Conservation (phyloP, 2,329 filamentous ascomycete species). For the Sclerotinia glacialis region DNA sequence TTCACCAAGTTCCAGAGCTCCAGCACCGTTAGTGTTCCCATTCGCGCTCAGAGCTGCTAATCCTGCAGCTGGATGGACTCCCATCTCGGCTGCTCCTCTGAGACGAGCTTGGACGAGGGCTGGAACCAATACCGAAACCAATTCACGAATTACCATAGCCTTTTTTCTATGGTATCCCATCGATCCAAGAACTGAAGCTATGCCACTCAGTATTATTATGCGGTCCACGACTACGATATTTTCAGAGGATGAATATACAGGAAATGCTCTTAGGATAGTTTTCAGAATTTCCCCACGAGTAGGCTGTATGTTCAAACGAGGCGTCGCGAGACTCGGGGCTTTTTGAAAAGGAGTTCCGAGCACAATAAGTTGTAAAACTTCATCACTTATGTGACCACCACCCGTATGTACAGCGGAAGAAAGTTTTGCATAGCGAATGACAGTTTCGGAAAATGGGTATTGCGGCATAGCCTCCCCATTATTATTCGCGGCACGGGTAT, state of each 20-base stretch:
- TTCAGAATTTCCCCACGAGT: slow-evolving; percentile 62
- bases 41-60: slow-evolving; percentile 64
- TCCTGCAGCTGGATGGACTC: slow-evolving; percentile 89
- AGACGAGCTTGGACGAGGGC: slow-evolving; percentile 89
- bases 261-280: slow-evolving; percentile 67
- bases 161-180: slow-evolving; percentile 85
- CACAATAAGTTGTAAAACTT: slow-evolving; percentile 63
- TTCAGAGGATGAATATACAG: slow-evolving; percentile 61
- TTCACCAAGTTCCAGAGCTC: slow-evolving; percentile 60
- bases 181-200: slow-evolving; percentile 78
- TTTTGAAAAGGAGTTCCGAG: slow-evolving; percentile 56
- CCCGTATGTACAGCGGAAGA: slow-evolving; percentile 64
- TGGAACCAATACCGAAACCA: slow-evolving; percentile 77
- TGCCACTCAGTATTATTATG: slow-evolving; percentile 76
- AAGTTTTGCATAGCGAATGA: slow-evolving; percentile 70
- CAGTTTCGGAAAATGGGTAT: slow-evolving; percentile 68
- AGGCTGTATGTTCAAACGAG: slow-evolving; percentile 55
- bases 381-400: slow-evolving; percentile 59
- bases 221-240: slow-evolving; percentile 71
- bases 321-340: slow-evolving; percentile 46
- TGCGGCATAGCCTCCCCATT: slow-evolving; percentile 68
- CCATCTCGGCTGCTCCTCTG: slow-evolving; percentile 90
- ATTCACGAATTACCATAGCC: slow-evolving; percentile 81
- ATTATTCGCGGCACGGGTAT: slow-evolving; percentile 62
- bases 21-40: slow-evolving; percentile 50